Base-by-base conservation (phyloP, 2,329 filamentous ascomycete genomes). In the Fusarium sublunatum region DNA sequence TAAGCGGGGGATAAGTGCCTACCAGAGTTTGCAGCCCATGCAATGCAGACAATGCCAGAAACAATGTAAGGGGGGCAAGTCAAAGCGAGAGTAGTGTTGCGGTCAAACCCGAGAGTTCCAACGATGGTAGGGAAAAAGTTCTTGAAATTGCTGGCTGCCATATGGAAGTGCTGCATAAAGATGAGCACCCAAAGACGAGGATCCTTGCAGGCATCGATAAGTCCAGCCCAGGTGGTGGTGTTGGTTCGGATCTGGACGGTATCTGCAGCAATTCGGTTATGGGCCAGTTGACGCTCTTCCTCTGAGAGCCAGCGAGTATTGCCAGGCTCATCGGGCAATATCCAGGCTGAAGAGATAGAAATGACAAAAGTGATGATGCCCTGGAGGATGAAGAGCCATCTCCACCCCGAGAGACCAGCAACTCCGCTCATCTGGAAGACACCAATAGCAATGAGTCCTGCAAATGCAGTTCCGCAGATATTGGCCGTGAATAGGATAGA, bases 31-130 rank as follows among this genome's bases (percentile, higher is more conserved):
- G 25, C 69, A 43, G 61, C 64, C 65, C 65, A 68, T 2, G 55
- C 61, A 4, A 68, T 58, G 0, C 61, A 69, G 6, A 65, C 53
- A 13, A 59, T 25, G 1, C 54, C 80, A 0, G 82, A 80, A 36
- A 81, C 68, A 11, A 82, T 70, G 64, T 81, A 84, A 0, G 82
- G 82, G 0, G 82, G 82, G 48, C 78, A 80, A 1, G 81, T 83
- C 28, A 85, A 73, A 1, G 81, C 75, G 0, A 85, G 75, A 0
- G 82, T 83, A 35, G 82, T 76, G 0, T 79, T 83, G 0, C 70
- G 76, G 46, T 70, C 75, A 68, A 81, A 83, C 0, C 78, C 78
- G 2, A 84, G 77, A 2, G 79, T 81, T 50, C 78, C 71, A 25
- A 83, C 77, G 13, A 82, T 78, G 2, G 63, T 71, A 1, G 71